phyloP scores from a whole-genome alignment of 1,284 basidiomycete species.

The Ceratobasidium sp. region DNA sequence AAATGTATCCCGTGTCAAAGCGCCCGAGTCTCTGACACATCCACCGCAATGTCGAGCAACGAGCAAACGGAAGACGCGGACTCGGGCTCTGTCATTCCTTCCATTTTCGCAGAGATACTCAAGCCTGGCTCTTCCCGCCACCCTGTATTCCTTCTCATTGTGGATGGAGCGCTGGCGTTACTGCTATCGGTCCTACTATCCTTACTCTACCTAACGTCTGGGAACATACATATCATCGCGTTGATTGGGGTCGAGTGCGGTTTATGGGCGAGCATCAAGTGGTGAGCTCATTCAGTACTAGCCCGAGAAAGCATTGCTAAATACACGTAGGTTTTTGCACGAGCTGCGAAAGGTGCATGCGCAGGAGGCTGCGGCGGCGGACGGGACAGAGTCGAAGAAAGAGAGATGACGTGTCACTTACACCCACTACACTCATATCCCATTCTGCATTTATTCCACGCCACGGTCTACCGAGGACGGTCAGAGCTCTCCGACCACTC shows the following conservation, averaged over 20 bases:
- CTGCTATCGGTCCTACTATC: conserved; percentile 69
- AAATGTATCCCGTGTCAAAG: neutral
- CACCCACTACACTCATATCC: conserved; percentile 27
- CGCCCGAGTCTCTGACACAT: neutral
- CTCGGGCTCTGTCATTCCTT: conserved; percentile 40
- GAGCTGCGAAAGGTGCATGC: conserved; percentile 52
- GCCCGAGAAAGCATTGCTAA: neutral
- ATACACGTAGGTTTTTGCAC: conserved; percentile 52
- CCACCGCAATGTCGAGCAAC: conserved; percentile 15
- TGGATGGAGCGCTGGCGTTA: conserved; percentile 68
- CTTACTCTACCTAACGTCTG: conserved; percentile 66
- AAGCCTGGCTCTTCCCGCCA: conserved; percentile 77
- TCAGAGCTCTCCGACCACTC: conserved; percentile 83
- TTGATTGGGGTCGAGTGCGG: conserved; percentile 70
- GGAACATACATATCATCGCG: conserved; percentile 70
- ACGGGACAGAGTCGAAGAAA: conserved; percentile 49
- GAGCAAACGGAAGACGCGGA: neutral
- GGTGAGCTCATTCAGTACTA: conserved; percentile 59
- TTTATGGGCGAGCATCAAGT: conserved; percentile 82
- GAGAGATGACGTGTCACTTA: conserved; percentile 49
- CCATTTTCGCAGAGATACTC: conserved; percentile 67
- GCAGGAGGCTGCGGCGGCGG: conserved; percentile 37
- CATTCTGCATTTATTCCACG: conserved; percentile 52
- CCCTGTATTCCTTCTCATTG: conserved; percentile 70
- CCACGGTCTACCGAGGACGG: conserved; percentile 54